Evolutionary conservation across 768 basidiomycete genomes (phyloP).

Genomic region (Russula sp.): DNA sequence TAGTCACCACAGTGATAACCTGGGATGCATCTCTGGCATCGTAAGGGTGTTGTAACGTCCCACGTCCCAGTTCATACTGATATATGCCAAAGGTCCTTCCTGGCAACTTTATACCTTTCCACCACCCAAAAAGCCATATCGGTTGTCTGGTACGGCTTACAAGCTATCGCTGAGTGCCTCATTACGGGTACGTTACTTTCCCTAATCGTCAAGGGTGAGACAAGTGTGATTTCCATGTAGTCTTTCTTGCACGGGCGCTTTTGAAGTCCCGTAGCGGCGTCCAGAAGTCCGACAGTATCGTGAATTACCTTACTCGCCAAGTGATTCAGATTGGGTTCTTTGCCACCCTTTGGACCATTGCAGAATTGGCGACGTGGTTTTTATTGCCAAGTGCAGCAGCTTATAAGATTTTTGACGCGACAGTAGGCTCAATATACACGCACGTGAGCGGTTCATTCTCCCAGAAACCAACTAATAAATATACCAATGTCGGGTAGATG

Average conservation of each 20-base stretch:
- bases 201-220: neutral
- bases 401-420: neutral
- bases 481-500: neutral
- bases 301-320: neutral
- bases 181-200: neutral
- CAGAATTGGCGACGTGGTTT: neutral
- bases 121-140: neutral
- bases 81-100: neutral
- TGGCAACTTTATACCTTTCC: neutral
- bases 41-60: neutral
- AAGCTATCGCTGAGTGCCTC: neutral
- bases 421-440: neutral
- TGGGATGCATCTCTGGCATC: neutral
- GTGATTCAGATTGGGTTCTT: neutral
- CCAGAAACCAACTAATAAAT: neutral
- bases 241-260: neutral
- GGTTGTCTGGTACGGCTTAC: neutral
- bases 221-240: neutral
- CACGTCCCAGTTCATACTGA: neutral
- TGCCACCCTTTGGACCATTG: neutral
- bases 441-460: neutral
- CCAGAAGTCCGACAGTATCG: neutral
- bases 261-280: neutral
- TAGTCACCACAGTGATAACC: neutral
- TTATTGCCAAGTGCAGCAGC: neutral